Evolutionary conservation across 176 grass and related monocot genomes (phyloP), one percentile per base, ranked within the genome.

Genomic region (Luzula sylvatica): DNA sequence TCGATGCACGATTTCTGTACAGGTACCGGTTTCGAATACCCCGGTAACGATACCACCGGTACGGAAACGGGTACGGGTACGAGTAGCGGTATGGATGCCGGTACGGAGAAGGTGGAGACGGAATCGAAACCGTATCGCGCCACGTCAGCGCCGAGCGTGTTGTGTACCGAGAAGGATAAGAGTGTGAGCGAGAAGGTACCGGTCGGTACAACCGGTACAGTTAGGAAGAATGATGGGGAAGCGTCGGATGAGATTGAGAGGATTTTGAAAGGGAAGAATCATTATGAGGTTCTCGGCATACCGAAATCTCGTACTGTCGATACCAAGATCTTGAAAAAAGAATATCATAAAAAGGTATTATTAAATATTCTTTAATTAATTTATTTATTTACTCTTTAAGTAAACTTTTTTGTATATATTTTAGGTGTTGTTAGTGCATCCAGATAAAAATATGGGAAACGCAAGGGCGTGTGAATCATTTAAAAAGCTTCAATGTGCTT

Each of bases 401-500:
- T 67, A 18, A 38, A 50, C 38, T 58, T 61, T 56, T 53, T 56
- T 74, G 43, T 76, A 61, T 79, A 15, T 53, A 52, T 73, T 8
- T 71, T 78, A 99, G 93, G 72, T 79, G 42, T 48, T 86, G 17
- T 74, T 99, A 80, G 93, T 99, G 38, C 93, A 99, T 78, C 93
- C 93, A 54, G 93, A 99, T 73, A 99, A 99, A 71, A 99, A 99
- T 61, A 87, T 83, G 78, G 86, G 86, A 24, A 83, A 77, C 68
- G 42, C 69, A 24, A 80, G 76, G 70, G 82, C 93, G 46, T 87
- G 82, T 53, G 93, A 99, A 51, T 92, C 93, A 72, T 99, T 99
- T 51, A 99, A 99, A 72, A 99, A 92, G 72, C 86, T 99, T 83
- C 93, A 99, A 26, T 92, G 78, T 66, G 86, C 93, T 53, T 99